phyloP scores from a whole-genome alignment of 2,329 filamentous ascomycete genomes.

The Didymella segeticola region DNA sequence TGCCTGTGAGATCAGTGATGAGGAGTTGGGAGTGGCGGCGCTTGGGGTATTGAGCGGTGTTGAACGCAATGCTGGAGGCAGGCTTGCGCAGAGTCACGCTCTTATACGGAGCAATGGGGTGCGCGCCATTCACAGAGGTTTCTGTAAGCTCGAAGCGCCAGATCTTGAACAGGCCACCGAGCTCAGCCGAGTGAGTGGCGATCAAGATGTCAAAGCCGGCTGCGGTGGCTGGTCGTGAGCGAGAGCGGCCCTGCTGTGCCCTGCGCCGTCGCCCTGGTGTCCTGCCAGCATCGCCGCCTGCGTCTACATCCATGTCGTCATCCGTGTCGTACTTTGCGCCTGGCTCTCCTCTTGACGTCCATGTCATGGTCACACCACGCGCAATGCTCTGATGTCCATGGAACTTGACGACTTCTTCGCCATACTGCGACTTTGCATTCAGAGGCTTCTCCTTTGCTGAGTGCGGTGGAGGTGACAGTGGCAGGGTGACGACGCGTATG shows the following conservation, averaged over 20 bases:
- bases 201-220: constrained; percentile 51
- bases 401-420: constrained; percentile 59
- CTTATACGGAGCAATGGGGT: constrained; percentile 52
- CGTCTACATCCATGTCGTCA: constrained; percentile 48
- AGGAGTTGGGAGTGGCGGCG: constrained; percentile 62
- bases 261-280: constrained; percentile 28
- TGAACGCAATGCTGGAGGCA: constrained; percentile 61
- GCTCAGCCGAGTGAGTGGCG: constrained; percentile 51
- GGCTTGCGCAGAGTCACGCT: constrained; percentile 58
- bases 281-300: constrained; percentile 27
- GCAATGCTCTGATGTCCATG: constrained; percentile 60
- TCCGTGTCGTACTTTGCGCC: constrained; percentile 24
- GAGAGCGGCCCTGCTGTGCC: constrained; percentile 31
- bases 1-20: constrained; percentile 61
- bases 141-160: constrained; percentile 50
- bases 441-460: constrained; percentile 36
- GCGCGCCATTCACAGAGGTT: constrained; percentile 46
- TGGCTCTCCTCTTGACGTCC: constrained; percentile 49
- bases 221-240: constrained; percentile 24
- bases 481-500: constrained; percentile 62
- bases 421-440: constrained; percentile 37
- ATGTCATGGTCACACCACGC: constrained; percentile 60
- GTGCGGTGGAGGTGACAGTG: constrained; percentile 60
- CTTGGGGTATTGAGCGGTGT: constrained; percentile 60
- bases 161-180: constrained; percentile 50